A percentile compares a stretch with the other conserved stretches of the same genome.
These are phyloP conservation scores for Coemansia sp. DNA, from an alignment of 192 early-diverging fungal species.

Conservation along the genomic window DNA sequence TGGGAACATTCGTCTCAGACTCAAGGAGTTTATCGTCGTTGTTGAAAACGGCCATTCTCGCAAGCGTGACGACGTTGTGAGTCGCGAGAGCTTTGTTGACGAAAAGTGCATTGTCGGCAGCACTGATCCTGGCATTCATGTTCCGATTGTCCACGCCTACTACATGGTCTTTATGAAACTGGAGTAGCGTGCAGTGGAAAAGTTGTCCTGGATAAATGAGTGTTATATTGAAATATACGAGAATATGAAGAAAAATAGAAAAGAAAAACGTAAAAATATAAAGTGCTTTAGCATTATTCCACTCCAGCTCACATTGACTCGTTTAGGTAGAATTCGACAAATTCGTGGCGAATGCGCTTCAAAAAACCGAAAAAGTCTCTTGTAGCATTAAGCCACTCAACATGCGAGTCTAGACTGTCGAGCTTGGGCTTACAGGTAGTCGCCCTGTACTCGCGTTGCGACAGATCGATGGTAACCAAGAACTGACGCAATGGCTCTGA, in stretches of 20 bases:
- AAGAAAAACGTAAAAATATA: not conserved
- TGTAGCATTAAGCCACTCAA: slow-evolving; percentile 60
- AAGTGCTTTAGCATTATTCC: not conserved
- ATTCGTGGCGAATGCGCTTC: slow-evolving; percentile 64
- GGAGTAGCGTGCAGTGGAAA: slow-evolving; percentile 4
- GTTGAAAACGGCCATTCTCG: slow-evolving; percentile 52
- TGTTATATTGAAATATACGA: not conserved
- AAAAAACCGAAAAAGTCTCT: slow-evolving; percentile 73
- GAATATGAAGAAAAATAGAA: not conserved
- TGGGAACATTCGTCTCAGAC: slow-evolving; percentile 39
- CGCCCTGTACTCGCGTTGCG: slow-evolving; percentile 58
- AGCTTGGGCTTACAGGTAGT: slow-evolving; percentile 58
- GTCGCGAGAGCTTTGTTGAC: slow-evolving; percentile 39
- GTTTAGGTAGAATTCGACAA: slow-evolving; percentile 50
- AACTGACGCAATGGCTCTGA: slow-evolving; percentile 57
- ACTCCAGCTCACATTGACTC: slow-evolving; percentile 11
- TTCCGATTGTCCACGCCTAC: slow-evolving; percentile 58
- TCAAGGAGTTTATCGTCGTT: slow-evolving; percentile 58
- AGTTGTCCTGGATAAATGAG: not conserved
- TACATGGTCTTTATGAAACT: slow-evolving; percentile 58
- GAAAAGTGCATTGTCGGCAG: slow-evolving; percentile 41
- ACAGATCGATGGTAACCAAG: slow-evolving; percentile 61
- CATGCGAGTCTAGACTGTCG: slow-evolving; percentile 43
- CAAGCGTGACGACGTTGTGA: slow-evolving; percentile 48
- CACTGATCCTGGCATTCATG: slow-evolving; percentile 10